A percentile compares a stretch with the other conserved stretches of the same genome.
phyloP scores from a whole-genome alignment of 805 yeast genomes.

The Kazachstania bromeliacearum region DNA sequence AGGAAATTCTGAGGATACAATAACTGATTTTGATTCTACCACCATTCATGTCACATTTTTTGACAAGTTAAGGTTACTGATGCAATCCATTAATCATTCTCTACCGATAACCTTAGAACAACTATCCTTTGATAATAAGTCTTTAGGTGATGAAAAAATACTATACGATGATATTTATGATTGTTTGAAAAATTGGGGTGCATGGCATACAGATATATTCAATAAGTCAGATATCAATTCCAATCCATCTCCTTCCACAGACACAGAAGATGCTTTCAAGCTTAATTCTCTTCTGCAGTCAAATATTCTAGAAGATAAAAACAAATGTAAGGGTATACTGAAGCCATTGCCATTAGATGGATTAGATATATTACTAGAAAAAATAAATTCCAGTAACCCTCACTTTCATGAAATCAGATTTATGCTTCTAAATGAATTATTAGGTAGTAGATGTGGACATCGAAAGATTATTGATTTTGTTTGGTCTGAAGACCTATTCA shows the following conservation, averaged over 20 bases:
- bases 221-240: conserved; percentile 13
- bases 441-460: conserved; percentile 24
- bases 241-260: conserved; percentile 3
- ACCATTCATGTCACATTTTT: conserved; percentile 14
- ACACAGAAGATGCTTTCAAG: conserved; percentile 15
- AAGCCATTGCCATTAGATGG: conserved; percentile 12
- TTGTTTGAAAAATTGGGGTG: conserved; percentile 31
- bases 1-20: conserved; percentile 1
- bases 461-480: conserved; percentile 31
- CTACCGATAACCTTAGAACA: conserved; percentile 8
- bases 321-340: background rate
- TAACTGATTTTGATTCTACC: background rate
- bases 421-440: conserved; percentile 21
- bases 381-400: conserved; percentile 18
- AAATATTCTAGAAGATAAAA: conserved; percentile 20
- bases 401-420: conserved; percentile 35
- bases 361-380: conserved; percentile 18
- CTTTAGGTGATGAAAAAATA: background rate
- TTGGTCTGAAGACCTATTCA: conserved; percentile 33
- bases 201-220: conserved; percentile 26
- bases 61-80: conserved; percentile 8
- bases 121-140: conserved; percentile 4
- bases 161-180: conserved; percentile 24
- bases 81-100: background rate
- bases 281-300: conserved; percentile 27